These are phyloP conservation scores for Populus pruinosa DNA, from an alignment of 345 rosid species.

Conservation along the genomic window DNA sequence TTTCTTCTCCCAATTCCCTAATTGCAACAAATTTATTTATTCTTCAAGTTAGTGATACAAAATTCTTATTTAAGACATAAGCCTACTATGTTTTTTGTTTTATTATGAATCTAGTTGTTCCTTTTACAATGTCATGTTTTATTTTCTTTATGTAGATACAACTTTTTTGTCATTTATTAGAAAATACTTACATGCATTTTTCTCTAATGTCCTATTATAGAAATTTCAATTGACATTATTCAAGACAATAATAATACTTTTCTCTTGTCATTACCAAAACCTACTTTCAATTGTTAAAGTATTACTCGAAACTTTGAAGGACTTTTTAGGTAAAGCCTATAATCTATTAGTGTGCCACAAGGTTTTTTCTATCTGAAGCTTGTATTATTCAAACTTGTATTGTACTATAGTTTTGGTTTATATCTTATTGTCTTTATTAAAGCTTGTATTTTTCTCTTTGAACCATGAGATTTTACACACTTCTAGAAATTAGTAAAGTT, in stretches of 20 bases:
- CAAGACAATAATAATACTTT: slow-evolving; percentile 77
- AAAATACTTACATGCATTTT: background rate
- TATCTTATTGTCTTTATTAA: no score
- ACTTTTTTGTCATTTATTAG: slow-evolving; percentile 7
- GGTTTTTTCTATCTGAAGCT: no score
- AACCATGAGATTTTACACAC: no score
- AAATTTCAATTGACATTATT: slow-evolving; percentile 95
- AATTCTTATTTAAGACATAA: background rate
- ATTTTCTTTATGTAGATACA: background rate
- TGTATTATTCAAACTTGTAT: no score
- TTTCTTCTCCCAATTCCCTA: no score
- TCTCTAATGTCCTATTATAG: slow-evolving; percentile 34
- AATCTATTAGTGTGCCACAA: no score
- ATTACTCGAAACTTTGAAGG: no score
- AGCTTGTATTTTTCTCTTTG: no score
- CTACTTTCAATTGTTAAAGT: background rate
- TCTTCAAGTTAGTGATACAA: background rate
- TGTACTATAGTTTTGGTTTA: no score
- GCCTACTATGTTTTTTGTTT: background rate
- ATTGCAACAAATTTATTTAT: slow-evolving; percentile 37
- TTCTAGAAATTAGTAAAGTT: no score
- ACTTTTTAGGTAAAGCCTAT: no score
- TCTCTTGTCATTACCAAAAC: background rate
- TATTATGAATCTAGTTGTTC: slow-evolving; percentile 1
- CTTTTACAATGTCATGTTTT: background rate